phyloP scores from a whole-genome alignment of 2,329 filamentous ascomycete species.

The Truncatella angustata region DNA sequence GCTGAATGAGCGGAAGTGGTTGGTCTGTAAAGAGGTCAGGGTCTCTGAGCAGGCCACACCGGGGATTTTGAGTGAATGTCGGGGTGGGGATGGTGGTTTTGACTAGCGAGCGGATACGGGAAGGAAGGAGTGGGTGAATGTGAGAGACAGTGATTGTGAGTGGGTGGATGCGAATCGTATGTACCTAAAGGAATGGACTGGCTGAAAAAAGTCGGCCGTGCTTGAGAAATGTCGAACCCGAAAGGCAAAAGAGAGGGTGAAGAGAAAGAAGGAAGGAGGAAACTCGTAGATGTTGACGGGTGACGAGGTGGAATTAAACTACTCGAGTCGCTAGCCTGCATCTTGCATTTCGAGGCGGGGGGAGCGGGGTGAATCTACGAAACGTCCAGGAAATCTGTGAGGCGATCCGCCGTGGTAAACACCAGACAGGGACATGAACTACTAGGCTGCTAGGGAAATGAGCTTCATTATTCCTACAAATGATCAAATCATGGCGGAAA shows the following conservation, averaged over 20 bases:
- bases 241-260: background rate
- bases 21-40: background rate
- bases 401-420: background rate
- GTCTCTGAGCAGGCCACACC: constrained; percentile 4
- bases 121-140: constrained; percentile 15
- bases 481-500: background rate
- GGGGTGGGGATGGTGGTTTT: constrained; percentile 10
- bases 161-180: background rate
- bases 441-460: background rate
- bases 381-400: background rate
- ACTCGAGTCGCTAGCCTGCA: background rate
- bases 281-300: background rate
- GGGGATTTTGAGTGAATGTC: background rate
- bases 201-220: constrained; percentile 9
- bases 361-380: constrained; percentile 1
- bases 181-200: constrained; percentile 9
- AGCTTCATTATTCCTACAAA: background rate
- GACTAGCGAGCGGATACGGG: constrained; percentile 12
- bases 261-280: constrained; percentile 3
- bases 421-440: background rate
- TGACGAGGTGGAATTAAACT: constrained; percentile 6
- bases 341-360: background rate
- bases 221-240: background rate
- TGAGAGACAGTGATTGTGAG: background rate
- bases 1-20: constrained; percentile 5